Conservation (phyloP, 345 rosid genomes). For the Melaleuca quinquenervia region DNA sequence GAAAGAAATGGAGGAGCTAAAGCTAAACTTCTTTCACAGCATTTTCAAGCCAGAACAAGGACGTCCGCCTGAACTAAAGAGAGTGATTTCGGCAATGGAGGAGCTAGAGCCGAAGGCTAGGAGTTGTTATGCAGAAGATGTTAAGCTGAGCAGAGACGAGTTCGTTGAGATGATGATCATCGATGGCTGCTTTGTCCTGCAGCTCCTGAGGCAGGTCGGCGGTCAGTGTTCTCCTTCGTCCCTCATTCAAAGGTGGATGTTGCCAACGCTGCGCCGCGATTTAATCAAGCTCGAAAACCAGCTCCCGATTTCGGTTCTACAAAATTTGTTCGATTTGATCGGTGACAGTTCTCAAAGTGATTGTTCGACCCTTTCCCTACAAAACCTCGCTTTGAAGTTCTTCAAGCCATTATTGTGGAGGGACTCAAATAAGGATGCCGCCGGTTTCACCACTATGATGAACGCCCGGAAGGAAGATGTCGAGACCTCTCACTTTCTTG, state of each 20-base stretch:
- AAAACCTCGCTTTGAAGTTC: slow-evolving; percentile 6
- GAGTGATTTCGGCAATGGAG: slow-evolving; percentile 2
- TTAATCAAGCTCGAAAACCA: slow-evolving; percentile 24
- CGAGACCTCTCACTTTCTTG: slow-evolving; percentile 3
- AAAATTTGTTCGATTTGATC: not conserved
- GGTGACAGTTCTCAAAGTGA: not conserved
- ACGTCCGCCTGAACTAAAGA: not conserved
- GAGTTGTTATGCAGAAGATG: slow-evolving; percentile 3
- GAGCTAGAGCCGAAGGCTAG: slow-evolving; percentile 8
- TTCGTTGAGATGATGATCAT: slow-evolving; percentile 20
- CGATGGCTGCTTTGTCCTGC: slow-evolving; percentile 19
- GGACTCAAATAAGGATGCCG: not conserved
- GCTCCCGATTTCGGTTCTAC: slow-evolving; percentile 8
- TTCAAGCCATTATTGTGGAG: slow-evolving; percentile 12
- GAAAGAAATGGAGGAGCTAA: slow-evolving; percentile 6
- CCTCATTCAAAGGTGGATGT: slow-evolving; percentile 11
- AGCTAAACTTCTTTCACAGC: slow-evolving; percentile 7
- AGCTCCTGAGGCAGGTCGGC: slow-evolving; percentile 7
- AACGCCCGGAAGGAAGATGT: too few relatives aligned
- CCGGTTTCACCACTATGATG: not conserved
- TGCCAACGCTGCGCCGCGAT: slow-evolving; percentile 13
- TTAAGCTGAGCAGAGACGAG: not conserved
- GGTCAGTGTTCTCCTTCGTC: not conserved
- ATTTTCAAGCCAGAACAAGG: not conserved
- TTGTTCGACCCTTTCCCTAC: not conserved